Evolutionary conservation across 2,329 filamentous ascomycete species (phyloP), one percentile per base, ranked within the genome.

Genomic region (Aspergillus sclerotialis): DNA sequence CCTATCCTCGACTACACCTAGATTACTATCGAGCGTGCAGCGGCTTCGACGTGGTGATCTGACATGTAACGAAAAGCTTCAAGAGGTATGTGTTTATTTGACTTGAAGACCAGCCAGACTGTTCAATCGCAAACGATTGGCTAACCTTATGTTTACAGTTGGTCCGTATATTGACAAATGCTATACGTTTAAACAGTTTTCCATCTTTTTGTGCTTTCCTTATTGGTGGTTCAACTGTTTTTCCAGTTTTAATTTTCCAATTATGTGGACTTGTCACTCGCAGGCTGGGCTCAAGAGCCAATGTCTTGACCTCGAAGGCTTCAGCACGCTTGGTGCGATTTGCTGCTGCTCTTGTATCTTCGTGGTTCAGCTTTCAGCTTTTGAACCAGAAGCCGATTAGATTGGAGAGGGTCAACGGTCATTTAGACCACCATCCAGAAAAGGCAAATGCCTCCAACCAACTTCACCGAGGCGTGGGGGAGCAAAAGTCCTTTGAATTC

Each of bases 181-280:
- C 65, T 16, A 45, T 69, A 23, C 62, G 61, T 24, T 43, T 64
- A 26, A 61, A 72, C 45, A 64, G 65, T 32, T 74, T 76, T 42
- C 69, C 72, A 21, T 58, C 70, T 3, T 73, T 70, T 39, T 75
- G 72, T 49, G 73, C 64, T 28, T 45, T 65, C 15, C 55, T 75
- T 11, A 60, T 74, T 12, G 72, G 68, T 25, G 70, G 72, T 14
- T 72, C 71, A 33, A 72, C 68, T 11, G 36, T 70, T 32, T 49
- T 74, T 13, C 63, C 65, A 12, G 34, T 51, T 13, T 38, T 56
- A 12, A 46, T 52, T 37, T 39, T 49, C 42, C 44, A 37, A 26
- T 42, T 50, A 37, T 59, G 38, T 40, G 48, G 39, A 32, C 48
- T 42, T 32, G 32, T 58, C 25, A 30, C 45, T 27, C 43, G 40